Base-by-base conservation (phyloP, 768 basidiomycete species). In the Cantharellus anzutake region DNA sequence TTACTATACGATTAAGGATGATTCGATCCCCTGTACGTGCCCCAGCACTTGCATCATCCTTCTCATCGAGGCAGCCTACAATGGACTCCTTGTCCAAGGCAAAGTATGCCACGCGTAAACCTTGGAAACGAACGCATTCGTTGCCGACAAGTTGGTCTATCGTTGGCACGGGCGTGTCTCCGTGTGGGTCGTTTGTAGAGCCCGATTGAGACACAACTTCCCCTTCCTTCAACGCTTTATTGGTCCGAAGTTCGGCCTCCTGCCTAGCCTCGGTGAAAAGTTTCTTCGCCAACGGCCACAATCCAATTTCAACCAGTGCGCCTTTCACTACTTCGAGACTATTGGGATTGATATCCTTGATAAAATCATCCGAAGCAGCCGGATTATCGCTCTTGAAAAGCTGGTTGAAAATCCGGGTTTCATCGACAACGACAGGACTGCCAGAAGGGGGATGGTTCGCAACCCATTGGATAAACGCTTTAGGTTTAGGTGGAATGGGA, bases 401-500 rank as follows among this genome's bases (percentile, higher is more conserved):
- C 29, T 82, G 86, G 67, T 91, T 79, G 78, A 98, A 98, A 65
- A 96, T 77, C 51, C 93, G 82, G 42, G 85, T 86, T 71, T 99
- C 93, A 68, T 89, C 84, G 64, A 98, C 76, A 53, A 71, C 72
- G 59, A 97, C 85, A 14, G 93, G 90, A 64, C 85, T 88, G 4
- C 83, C 81, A 1, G 85, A 83, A 29, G 80, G 72, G 4, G 75
- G 70, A 68, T 92, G 86, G 67, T 88, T 84, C 35, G 87, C 90
- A 11, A 99, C 89, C 94, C 94, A 99, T 67, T 98, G 94, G 66
- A 98, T 90, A 71, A 81, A 97, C 39, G 90, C 81, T 68, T 94
- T 97, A 7, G 88, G 86, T 70, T 94, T 97, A 70, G 79, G 63
- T 11, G 60, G 59, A 37, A 60, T 81, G 14, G 72, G 66, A 5